phyloP scores from a whole-genome alignment of 2,329 filamentous ascomycete genomes.

The Bipolaris gigantea region DNA sequence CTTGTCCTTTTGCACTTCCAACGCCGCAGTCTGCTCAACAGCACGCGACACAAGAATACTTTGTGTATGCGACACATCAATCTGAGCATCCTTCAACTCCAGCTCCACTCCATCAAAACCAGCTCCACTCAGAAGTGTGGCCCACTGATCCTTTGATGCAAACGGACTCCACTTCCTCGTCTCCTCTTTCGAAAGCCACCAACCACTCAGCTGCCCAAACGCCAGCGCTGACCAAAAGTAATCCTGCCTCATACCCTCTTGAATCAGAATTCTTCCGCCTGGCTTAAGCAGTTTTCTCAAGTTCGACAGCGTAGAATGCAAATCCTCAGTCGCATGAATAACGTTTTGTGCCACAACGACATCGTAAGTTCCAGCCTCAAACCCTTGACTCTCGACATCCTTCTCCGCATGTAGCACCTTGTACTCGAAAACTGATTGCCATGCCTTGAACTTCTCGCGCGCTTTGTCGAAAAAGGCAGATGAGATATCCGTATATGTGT shows the following conservation, averaged over 20 bases:
- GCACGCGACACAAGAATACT: conserved; percentile 1
- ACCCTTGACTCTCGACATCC: conserved; percentile 14
- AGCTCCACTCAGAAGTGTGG: not conserved
- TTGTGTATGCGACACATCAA: not conserved
- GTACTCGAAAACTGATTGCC: conserved; percentile 18
- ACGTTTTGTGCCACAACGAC: not conserved
- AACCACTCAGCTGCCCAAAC: conserved; percentile 1
- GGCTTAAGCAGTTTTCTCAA: not conserved
- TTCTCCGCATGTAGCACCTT: conserved; percentile 24
- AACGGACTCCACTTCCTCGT: not conserved
- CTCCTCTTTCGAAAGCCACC: conserved; percentile 3
- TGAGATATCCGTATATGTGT: conserved; percentile 14
- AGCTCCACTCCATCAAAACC: not conserved
- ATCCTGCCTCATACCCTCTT: not conserved
- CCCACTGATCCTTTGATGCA: not conserved
- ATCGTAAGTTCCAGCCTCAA: not conserved
- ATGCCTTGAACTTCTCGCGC: conserved; percentile 3
- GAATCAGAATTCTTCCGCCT: not conserved
- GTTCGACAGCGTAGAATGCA: not conserved
- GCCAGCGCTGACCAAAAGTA: conserved; percentile 1
- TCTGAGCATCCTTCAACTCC: not conserved
- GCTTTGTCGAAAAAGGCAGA: conserved; percentile 13
- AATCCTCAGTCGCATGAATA: not conserved
- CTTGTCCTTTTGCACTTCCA: not conserved
- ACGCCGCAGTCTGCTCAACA: not conserved